Conservation (phyloP, 768 basidiomycete genomes). For the Postia placenta region DNA sequence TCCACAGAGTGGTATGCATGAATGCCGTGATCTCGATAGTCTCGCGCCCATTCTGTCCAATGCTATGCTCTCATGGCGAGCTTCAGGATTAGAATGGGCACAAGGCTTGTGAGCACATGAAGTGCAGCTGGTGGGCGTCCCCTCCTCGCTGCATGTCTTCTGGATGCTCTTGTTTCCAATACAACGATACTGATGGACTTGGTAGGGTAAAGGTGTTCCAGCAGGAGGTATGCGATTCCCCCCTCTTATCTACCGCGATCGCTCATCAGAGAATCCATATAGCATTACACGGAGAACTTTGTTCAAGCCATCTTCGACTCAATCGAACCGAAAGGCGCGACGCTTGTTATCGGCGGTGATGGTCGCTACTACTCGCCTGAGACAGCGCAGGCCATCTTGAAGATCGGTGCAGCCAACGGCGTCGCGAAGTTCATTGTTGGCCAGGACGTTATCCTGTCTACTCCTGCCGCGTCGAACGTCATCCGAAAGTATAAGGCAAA, state of each 20-base stretch:
- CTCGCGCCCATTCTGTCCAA: too few species aligned
- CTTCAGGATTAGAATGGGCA: too few species aligned
- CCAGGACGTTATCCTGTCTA: slow-evolving; percentile 87
- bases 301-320: slow-evolving; percentile 91
- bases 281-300: slow-evolving; percentile 99
- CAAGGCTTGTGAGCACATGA: too few species aligned
- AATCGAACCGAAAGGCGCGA: slow-evolving; percentile 71
- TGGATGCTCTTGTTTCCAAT: slow-evolving; percentile 11
- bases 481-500: slow-evolving; percentile 95
- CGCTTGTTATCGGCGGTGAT: slow-evolving; percentile 95
- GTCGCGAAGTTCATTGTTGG: slow-evolving; percentile 91
- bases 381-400: slow-evolving; percentile 86
- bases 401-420: slow-evolving; percentile 91
- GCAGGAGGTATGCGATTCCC: slow-evolving; percentile 57
- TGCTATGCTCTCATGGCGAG: too few species aligned
- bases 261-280: slow-evolving; percentile 3
- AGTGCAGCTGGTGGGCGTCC: too few species aligned
- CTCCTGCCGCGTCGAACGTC: slow-evolving; percentile 93
- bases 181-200: too few species aligned
- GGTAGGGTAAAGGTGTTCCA: slow-evolving; percentile 97
- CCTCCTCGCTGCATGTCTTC: too few species aligned
- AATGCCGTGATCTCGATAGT: too few species aligned
- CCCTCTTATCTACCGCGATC: too few species aligned
- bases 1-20: too few species aligned
- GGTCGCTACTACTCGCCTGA: slow-evolving; percentile 89